Evolutionary conservation across 495 filamentous ascomycete genomes (phyloP).

Genomic region (Aspergillus conjunctus): DNA sequence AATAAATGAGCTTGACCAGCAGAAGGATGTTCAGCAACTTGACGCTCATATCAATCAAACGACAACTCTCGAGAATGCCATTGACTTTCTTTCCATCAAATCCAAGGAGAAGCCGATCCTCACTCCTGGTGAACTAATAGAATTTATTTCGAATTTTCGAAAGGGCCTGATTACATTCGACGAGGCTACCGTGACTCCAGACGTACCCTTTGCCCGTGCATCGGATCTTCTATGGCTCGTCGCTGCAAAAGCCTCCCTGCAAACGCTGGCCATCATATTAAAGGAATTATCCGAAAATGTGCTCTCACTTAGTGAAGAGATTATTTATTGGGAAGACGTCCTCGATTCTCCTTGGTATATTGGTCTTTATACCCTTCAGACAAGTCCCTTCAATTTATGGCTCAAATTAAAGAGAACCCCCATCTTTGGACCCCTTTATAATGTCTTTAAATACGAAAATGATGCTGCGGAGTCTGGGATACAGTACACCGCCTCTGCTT

Average conservation of each 20-base stretch:
- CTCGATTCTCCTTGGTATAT: constrained; percentile 70
- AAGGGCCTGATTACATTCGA: constrained; percentile 31
- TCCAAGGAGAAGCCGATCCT: constrained; percentile 58
- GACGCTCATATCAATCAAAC: constrained; percentile 26
- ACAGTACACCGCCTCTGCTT: constrained; percentile 12
- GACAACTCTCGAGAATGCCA: constrained; percentile 58
- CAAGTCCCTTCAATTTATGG: constrained; percentile 72
- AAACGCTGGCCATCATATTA: constrained; percentile 77
- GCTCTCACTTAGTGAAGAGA: constrained; percentile 77
- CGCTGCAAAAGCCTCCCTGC: constrained; percentile 80
- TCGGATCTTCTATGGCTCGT: constrained; percentile 85
- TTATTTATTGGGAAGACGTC: constrained; percentile 91
- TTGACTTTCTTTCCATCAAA: constrained; percentile 68
- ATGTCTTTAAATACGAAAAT: constrained; percentile 52
- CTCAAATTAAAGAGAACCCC: constrained; percentile 44
- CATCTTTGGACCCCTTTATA: constrained; percentile 44
- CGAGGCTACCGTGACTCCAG: constrained; percentile 17
- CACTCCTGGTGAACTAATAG: constrained; percentile 52
- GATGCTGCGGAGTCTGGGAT: constrained; percentile 30
- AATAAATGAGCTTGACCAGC: constrained; percentile 22
- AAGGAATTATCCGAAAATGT: constrained; percentile 75
- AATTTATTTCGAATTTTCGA: constrained; percentile 61
- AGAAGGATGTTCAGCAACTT: constrained; percentile 26
- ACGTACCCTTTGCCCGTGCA: constrained; percentile 50
- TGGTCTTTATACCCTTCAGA: constrained; percentile 79